phyloP scores from a whole-genome alignment of 2,329 filamentous ascomycete species.

The Colletotrichum sansevieriae region DNA sequence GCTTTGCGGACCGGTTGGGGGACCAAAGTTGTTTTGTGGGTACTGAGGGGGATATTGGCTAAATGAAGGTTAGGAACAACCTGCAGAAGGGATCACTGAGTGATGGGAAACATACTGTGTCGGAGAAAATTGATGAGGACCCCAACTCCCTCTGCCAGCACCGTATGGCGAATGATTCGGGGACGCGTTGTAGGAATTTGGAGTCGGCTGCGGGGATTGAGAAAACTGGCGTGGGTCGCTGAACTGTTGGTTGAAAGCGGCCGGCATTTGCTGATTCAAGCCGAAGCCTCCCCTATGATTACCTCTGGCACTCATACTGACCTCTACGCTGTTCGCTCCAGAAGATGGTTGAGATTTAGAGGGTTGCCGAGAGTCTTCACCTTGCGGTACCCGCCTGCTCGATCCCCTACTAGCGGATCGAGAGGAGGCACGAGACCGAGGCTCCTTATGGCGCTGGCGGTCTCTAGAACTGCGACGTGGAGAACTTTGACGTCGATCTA shows the following conservation, averaged over 20 bases:
- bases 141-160: constrained; percentile 65
- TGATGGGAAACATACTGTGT: constrained; percentile 45
- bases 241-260: constrained; percentile 52
- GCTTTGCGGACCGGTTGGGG: constrained; percentile 65
- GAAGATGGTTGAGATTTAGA: constrained; percentile 46
- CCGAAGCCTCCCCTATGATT: constrained; percentile 49
- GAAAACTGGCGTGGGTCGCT: constrained; percentile 60
- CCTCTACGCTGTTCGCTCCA: constrained; percentile 52
- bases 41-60: constrained; percentile 75
- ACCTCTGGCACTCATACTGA: constrained; percentile 52
- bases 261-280: constrained; percentile 51
- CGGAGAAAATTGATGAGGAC: constrained; percentile 57
- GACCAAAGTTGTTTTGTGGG: constrained; percentile 66
- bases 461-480: constrained; percentile 35
- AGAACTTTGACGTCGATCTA: constrained; percentile 25
- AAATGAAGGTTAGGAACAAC: constrained; percentile 41
- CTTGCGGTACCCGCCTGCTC: constrained; percentile 27
- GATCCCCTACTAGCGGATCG: constrained; percentile 41
- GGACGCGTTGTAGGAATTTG: constrained; percentile 66
- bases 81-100: neutral
- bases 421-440: constrained; percentile 33
- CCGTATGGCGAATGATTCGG: constrained; percentile 74
- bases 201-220: constrained; percentile 70
- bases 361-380: constrained; percentile 27
- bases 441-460: constrained; percentile 21